A percentile compares a stretch with the other conserved stretches of the same genome.
Conservation (phyloP, 1,284 basidiomycete genomes). For the Phaffia rhodozyma region DNA sequence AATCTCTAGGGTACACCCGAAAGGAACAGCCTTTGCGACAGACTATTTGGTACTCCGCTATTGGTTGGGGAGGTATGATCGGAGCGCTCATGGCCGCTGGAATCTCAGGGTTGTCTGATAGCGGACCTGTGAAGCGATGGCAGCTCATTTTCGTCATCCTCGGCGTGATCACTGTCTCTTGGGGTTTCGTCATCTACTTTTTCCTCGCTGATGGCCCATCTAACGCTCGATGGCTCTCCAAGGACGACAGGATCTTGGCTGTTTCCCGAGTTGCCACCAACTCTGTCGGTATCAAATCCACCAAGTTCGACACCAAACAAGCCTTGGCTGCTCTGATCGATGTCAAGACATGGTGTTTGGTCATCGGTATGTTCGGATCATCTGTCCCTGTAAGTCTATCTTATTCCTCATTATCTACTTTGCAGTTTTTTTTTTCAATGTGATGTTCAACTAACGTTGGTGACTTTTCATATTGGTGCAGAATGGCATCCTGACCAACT, state of each 20-base stretch:
- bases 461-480: slow-evolving; percentile 27
- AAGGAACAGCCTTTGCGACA: slow-evolving; percentile 29
- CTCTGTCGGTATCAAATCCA: slow-evolving; percentile 27
- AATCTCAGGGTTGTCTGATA: slow-evolving; percentile 21
- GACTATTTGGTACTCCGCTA: slow-evolving; percentile 32
- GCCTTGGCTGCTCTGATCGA: slow-evolving; percentile 27
- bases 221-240: slow-evolving; percentile 29
- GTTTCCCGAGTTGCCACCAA: slow-evolving; percentile 29
- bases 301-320: slow-evolving; percentile 28
- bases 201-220: slow-evolving; percentile 31
- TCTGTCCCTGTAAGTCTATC: background rate
- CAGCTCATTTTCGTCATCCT: slow-evolving; percentile 32
- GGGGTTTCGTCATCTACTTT: slow-evolving; percentile 28
- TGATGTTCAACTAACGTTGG: slow-evolving; percentile 5
- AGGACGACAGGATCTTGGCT: slow-evolving; percentile 26
- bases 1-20: slow-evolving; percentile 24
- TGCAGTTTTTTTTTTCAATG: background rate
- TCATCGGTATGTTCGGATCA: slow-evolving; percentile 20
- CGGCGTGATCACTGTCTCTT: slow-evolving; percentile 27
- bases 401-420: background rate
- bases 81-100: slow-evolving; percentile 32
- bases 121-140: slow-evolving; percentile 19
- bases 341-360: slow-evolving; percentile 28
- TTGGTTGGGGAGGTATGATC: slow-evolving; percentile 33
- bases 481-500: slow-evolving; percentile 33